These are phyloP conservation scores for Aspergillus ochraceus DNA, from an alignment of 2,329 filamentous ascomycete genomes.

Conservation along the genomic window DNA sequence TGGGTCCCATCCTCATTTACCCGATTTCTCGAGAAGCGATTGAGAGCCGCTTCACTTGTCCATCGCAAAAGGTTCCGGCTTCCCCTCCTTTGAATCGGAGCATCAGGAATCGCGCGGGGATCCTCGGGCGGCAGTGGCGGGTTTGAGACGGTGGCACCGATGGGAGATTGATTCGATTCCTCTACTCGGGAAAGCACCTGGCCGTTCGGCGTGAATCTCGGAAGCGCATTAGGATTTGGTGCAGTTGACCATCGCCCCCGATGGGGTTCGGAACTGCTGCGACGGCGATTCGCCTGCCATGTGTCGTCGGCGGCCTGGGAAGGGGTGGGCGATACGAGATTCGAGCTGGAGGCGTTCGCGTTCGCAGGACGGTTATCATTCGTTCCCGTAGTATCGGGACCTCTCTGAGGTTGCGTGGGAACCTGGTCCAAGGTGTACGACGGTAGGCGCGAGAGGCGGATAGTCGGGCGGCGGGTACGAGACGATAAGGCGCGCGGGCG, in stretches of 20 bases:
- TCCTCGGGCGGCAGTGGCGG: conserved; percentile 13
- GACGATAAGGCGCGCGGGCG: conserved; percentile 25
- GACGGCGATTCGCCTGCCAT: conserved; percentile 33
- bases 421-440: conserved; percentile 13
- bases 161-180: conserved; percentile 26
- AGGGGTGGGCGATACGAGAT: conserved; percentile 4
- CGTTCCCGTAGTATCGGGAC: conserved; percentile 4
- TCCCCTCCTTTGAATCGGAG: conserved; percentile 13
- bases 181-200: conserved; percentile 37
- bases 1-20: conserved; percentile 30
- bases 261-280: conserved; percentile 44
- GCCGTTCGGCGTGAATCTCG: conserved; percentile 22
- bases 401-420: conserved; percentile 8
- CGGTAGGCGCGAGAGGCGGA: conserved; percentile 26
- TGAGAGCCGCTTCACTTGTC: conserved; percentile 33
- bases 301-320: conserved; percentile 24
- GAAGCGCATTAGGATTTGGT: conserved; percentile 20
- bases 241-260: conserved; percentile 32
- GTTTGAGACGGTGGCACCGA: conserved; percentile 5
- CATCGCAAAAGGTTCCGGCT: conserved; percentile 30
- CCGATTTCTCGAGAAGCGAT: conserved; percentile 34
- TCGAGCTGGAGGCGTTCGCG: conserved; percentile 4
- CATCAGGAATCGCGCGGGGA: conserved; percentile 16
- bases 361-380: neutral
- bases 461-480: conserved; percentile 32